phyloP scores from a whole-genome alignment of 2,329 filamentous ascomycete genomes.

The Penicillium occitanis region DNA sequence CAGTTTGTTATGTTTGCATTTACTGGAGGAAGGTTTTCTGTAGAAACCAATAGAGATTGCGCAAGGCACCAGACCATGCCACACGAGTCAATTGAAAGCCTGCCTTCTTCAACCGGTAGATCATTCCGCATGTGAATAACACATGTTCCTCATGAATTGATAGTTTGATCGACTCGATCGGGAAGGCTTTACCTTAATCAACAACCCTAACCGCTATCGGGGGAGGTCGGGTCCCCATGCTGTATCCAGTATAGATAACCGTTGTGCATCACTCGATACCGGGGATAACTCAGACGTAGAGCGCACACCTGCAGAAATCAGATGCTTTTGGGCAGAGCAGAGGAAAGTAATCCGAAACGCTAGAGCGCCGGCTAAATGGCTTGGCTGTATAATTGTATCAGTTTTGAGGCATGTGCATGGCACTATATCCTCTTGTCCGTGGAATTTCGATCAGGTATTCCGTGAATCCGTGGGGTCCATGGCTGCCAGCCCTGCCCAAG shows the following conservation, averaged over 20 bases:
- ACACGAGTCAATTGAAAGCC: not conserved
- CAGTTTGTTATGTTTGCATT: not conserved
- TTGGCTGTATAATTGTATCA: not conserved
- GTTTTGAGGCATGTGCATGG: conserved; percentile 8
- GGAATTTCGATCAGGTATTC: not conserved
- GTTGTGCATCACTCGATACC: not conserved
- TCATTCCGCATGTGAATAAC: not conserved
- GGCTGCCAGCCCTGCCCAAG: not conserved
- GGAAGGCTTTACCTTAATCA: not conserved
- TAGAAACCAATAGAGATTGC: not conserved
- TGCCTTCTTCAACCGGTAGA: not conserved
- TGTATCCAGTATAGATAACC: not conserved
- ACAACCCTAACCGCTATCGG: not conserved
- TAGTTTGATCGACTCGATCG: not conserved
- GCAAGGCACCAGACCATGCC: not conserved
- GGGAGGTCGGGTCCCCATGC: not conserved
- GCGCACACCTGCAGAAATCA: not conserved
- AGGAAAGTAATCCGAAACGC: conserved; percentile 5
- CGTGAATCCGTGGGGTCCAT: not conserved
- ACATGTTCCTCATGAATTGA: not conserved
- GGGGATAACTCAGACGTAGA: not conserved
- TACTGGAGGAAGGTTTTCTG: not conserved
- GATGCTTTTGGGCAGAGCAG: not conserved
- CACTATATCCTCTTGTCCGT: not conserved
- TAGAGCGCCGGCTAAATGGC: not conserved